Conservation (phyloP, 352 stramenopile genomes). For the Pythium phragmitis region DNA sequence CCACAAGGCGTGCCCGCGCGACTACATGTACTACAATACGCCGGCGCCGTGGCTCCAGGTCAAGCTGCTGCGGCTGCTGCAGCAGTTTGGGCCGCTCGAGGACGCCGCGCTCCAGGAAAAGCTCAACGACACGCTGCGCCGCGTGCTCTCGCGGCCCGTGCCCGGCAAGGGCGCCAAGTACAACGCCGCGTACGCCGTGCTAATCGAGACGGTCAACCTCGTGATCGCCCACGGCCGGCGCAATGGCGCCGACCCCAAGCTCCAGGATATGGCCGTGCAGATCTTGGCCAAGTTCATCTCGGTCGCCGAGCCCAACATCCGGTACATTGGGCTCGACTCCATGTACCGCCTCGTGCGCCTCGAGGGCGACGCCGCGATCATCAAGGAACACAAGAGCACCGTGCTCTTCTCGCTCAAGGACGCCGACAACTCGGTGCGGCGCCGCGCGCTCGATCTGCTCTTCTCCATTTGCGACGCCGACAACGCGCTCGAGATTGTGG, state of each 20-base stretch:
- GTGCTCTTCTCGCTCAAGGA: slow-evolving; percentile 97
- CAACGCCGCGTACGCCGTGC: slow-evolving; percentile 95
- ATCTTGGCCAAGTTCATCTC: slow-evolving; percentile 97
- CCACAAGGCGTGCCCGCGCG: slow-evolving; percentile 90
- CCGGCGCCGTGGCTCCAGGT: slow-evolving; percentile 96
- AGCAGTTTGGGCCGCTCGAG: slow-evolving; percentile 88
- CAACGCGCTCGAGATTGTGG: slow-evolving; percentile 95
- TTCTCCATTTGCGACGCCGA: slow-evolving; percentile 98
- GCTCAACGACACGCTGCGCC: slow-evolving; percentile 91
- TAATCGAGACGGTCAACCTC: slow-evolving; percentile 98
- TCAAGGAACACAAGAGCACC: slow-evolving; percentile 95
- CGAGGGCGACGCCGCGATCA: slow-evolving; percentile 73
- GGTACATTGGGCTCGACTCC: slow-evolving; percentile 96
- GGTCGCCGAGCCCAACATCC: slow-evolving; percentile 97
- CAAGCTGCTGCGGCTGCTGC: slow-evolving; percentile 90
- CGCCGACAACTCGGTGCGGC: slow-evolving; percentile 95
- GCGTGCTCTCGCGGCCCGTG: slow-evolving; percentile 90
- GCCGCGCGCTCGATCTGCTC: slow-evolving; percentile 94
- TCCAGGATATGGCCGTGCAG: slow-evolving; percentile 91
- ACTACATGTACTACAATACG: slow-evolving; percentile 98
- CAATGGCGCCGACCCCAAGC: slow-evolving; percentile 70
- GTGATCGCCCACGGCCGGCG: slow-evolving; percentile 90
- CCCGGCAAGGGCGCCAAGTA: slow-evolving; percentile 89
- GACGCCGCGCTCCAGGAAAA: slow-evolving; percentile 47
- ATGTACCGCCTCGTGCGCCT: slow-evolving; percentile 95